phyloP scores from a whole-genome alignment of 768 basidiomycete genomes.

The Rhizopogon vulgaris region DNA sequence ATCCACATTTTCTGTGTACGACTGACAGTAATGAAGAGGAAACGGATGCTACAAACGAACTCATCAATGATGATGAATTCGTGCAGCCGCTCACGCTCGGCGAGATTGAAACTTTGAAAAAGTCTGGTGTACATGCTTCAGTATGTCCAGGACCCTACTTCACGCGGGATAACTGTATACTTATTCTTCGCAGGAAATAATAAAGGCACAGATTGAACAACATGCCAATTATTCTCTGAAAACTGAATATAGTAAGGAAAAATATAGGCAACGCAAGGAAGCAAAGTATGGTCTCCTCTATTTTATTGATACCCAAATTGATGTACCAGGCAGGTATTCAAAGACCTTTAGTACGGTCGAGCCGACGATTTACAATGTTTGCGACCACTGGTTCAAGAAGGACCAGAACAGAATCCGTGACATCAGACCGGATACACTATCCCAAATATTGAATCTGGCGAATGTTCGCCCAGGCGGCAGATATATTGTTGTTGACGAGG shows the following conservation, averaged over 20 bases:
- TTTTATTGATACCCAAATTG: not conserved
- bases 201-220: conserved; percentile 87
- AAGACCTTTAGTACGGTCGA: conserved; percentile 84
- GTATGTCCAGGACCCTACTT: conserved; percentile 32
- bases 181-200: conserved; percentile 70
- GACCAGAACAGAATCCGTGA: conserved; percentile 78
- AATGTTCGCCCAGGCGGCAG: conserved; percentile 84
- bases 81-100: conserved; percentile 78
- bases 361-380: conserved; percentile 82
- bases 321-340: conserved; percentile 54
- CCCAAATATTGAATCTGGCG: conserved; percentile 80
- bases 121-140: conserved; percentile 73
- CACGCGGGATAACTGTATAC: conserved; percentile 3
- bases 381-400: conserved; percentile 84
- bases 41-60: conserved; percentile 93
- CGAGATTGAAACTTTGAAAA: conserved; percentile 81
- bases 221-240: conserved; percentile 91
- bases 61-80: conserved; percentile 82
- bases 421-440: conserved; percentile 80
- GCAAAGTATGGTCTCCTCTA: conserved; percentile 63
- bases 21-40: conserved; percentile 57
- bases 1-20: not conserved
- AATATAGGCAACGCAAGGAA: conserved; percentile 94
- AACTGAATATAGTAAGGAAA: conserved; percentile 98
- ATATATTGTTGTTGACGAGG: conserved; percentile 87